Evolutionary conservation across 805 yeast genomes (phyloP).

Genomic region (Kluyveromyces siamensis): DNA sequence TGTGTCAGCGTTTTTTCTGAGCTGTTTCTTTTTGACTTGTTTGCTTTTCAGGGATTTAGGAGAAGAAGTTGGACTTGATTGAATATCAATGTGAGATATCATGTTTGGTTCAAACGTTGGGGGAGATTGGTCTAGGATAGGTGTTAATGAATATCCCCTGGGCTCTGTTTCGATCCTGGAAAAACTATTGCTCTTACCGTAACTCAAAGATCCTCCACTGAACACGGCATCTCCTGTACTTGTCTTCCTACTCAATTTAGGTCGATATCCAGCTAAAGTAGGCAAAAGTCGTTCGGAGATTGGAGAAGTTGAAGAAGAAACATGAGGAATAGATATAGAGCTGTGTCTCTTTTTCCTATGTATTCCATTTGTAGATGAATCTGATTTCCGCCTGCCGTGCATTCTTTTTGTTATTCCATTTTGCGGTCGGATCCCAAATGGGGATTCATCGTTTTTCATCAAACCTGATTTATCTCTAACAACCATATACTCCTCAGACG

Average conservation of each 20-base stretch:
- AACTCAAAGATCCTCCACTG: neutral
- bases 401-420: neutral
- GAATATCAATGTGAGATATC: neutral
- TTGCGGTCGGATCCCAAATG: neutral
- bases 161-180: neutral
- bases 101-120: neutral
- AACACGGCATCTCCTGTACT: slow-evolving; percentile 15
- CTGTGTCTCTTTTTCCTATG: slow-evolving; percentile 1
- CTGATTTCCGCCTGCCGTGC: slow-evolving; percentile 9
- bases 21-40: neutral
- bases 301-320: slow-evolving; percentile 4
- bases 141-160: neutral
- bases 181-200: slow-evolving; percentile 1
- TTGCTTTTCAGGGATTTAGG: neutral
- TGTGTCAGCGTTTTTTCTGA: neutral
- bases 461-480: slow-evolving; percentile 3
- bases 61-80: neutral
- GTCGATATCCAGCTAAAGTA: slow-evolving; percentile 8
- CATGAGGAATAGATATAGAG: slow-evolving; percentile 3
- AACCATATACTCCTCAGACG: slow-evolving; percentile 9
- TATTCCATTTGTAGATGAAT: slow-evolving; percentile 6
- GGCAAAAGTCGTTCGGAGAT: slow-evolving; percentile 6
- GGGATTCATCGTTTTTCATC: neutral
- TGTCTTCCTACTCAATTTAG: slow-evolving; percentile 10
- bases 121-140: neutral